These are phyloP conservation scores for Pichia norvegensis DNA, from an alignment of 1,139 yeast genomes.

Conservation along the genomic window DNA sequence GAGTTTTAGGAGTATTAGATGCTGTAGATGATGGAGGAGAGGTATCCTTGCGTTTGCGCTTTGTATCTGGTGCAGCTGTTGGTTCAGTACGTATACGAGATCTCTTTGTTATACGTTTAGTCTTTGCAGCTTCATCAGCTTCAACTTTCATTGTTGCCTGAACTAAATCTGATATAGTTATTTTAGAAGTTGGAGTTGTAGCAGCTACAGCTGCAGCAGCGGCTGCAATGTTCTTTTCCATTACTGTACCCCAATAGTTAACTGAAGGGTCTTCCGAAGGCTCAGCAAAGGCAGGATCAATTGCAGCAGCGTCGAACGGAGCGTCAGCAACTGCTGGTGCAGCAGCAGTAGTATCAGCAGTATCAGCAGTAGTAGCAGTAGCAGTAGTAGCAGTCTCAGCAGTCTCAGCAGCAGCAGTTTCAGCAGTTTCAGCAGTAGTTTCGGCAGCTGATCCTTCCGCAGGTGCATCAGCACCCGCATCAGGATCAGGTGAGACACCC, in stretches of 20 bases:
- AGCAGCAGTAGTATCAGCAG: not conserved
- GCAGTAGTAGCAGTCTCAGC: not conserved
- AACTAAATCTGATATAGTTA: conserved; percentile 8
- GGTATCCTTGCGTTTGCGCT: not conserved
- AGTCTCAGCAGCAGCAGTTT: not conserved
- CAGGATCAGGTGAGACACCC: no score
- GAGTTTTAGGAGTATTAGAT: not conserved
- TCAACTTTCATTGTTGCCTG: conserved; percentile 9
- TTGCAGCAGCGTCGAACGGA: not conserved
- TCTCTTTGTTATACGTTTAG: not conserved
- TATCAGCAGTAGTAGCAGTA: not conserved
- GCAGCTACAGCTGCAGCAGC: not conserved
- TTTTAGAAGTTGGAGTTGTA: not conserved
- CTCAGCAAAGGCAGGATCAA: not conserved
- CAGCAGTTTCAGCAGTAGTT: not conserved
- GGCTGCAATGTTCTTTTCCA: not conserved
- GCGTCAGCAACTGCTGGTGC: no score
- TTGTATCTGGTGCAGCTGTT: not conserved
- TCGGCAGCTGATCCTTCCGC: no score
- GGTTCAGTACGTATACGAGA: not conserved
- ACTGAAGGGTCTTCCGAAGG: not conserved
- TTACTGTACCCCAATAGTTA: conserved; percentile 2
- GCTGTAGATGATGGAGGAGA: not conserved
- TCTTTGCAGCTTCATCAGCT: conserved; percentile 1
- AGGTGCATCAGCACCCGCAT: no score